Base-by-base conservation (phyloP, 768 basidiomycete species). In the Mycena venus region DNA sequence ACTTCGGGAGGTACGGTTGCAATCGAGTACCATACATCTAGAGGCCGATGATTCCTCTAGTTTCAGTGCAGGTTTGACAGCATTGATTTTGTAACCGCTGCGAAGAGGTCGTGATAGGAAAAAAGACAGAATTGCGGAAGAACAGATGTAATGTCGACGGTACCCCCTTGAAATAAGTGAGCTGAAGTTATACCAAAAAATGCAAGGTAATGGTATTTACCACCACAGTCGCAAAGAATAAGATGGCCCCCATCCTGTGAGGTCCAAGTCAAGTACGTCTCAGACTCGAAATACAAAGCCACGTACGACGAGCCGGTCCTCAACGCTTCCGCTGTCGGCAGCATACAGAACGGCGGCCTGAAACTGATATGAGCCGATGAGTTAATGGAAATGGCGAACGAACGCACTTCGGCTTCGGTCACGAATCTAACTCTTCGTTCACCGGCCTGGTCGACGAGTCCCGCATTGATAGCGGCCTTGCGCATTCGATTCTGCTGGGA, bases 201-300 rank as follows among this genome's bases (percentile, higher is more conserved):
- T 38, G 19, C 3, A 53, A 51, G 21, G n/a, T n/a, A n/a, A n/a
- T n/a, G n/a, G n/a, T n/a, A 62, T 58, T 36, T 64, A 83, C 82
- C 83, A 44, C 83, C 83, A 51, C 81, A 80, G 65, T 83, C 83
- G 62, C 83, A 83, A 27, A 83, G 72, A 31, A 83, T 73, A 1
- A 82, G 65, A 64, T 75, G 68, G 36, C 71, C 70, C 23, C 72
- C 80, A 3, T 70, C 47, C 80, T 80, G 38, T 25, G 12, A 36
- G 56, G 27, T 34, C n/a, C 11, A 40, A n/a, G 47, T 59, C 44
- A 59, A 23, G 40, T 29, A 4, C 9, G 34, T n/a, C 29, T 23
- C 29, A 6, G 56, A 38, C 14, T 44, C 14, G 8, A 38, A 11
- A 36, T 14, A 53, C 17, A n/a, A 70, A 32, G 44, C 19, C 3